Evolutionary conservation across 768 basidiomycete species (phyloP), one percentile per base, ranked within the genome.

Genomic region (Leucosporidium scottii): DNA sequence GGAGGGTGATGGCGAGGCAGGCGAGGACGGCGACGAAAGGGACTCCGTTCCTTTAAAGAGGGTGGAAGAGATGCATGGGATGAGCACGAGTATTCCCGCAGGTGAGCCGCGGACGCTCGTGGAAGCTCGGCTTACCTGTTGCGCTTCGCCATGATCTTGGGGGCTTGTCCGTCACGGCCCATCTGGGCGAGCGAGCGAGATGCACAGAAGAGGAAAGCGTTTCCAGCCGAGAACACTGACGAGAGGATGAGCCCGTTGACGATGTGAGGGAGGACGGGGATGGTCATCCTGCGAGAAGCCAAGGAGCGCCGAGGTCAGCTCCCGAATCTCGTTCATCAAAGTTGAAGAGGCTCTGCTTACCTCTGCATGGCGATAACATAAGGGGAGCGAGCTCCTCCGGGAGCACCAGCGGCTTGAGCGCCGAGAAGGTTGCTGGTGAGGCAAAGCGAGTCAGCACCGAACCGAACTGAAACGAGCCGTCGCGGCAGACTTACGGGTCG

Each of bases 331-430:
- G n/a, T n/a, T n/a, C n/a, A n/a, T n/a, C 8, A 44, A 34, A 34
- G 34, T 12, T 15, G 13, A 44, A 44, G 13, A 44, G 10, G 15
- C 6, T 34, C 5, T 34, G 15, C 39, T 6, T 15, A 44, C 39
- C 69, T 10, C 15, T 66, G 48, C 55, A 81, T 81, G 68, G 93
- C 93, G 72, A 98, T 91, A 71, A 94, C 92, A 78, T 93, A 96
- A 0, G 93, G 70, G 6, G 58, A 59, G 13, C 25, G 25, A 21
- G 31, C 58, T 13, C n/a, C 55, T 15, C 55, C 55, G 17, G 30
- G 21, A 17, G 39, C n/a, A 36, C 36, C 39, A 10, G 36, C n/a
- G 1, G 34, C 34, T 25, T 36, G 30, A 21, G 55, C 55, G 10
- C n/a, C n/a, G 39, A 59, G 58, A 25, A 59, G 58, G 30, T 57